Conservation (phyloP, 768 basidiomycete species). For the Mycena olivaceomarginata region DNA sequence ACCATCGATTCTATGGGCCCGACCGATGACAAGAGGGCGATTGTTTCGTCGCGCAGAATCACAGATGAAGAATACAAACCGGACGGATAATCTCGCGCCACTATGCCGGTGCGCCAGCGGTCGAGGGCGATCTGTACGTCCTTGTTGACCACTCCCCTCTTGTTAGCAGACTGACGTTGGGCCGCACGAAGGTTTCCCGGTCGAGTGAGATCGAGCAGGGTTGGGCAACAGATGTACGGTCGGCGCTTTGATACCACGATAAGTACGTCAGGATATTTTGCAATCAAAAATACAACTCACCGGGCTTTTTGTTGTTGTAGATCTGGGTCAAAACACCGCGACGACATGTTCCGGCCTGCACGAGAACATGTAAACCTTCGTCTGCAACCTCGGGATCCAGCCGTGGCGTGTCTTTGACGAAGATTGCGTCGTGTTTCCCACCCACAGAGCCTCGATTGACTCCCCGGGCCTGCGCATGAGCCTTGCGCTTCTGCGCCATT, state of each 20-base stretch:
- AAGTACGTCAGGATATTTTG: constrained; percentile 10
- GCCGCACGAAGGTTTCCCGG: background rate
- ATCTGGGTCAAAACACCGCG: too few relatives aligned
- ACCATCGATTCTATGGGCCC: constrained; percentile 36
- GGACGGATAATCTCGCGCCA: constrained; percentile 34
- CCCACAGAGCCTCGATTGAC: too few relatives aligned
- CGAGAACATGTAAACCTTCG: too few relatives aligned
- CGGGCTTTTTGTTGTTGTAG: too few relatives aligned
- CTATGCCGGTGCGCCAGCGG: constrained; percentile 40
- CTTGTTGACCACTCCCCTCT: constrained; percentile 33
- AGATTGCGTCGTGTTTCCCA: too few relatives aligned
- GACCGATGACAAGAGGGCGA: constrained; percentile 44
- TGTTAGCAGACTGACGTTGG: constrained; percentile 22
- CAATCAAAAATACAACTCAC: too few relatives aligned
- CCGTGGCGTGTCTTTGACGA: too few relatives aligned
- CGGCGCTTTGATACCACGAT: background rate
- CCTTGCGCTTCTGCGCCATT: too few relatives aligned
- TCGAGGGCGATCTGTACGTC: constrained; percentile 21
- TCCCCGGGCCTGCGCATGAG: too few relatives aligned
- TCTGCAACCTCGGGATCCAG: too few relatives aligned
- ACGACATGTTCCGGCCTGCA: too few relatives aligned
- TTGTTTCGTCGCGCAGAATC: constrained; percentile 38
- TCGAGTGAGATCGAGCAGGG: background rate
- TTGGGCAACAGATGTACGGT: background rate
- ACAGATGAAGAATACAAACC: constrained; percentile 31